Evolutionary conservation across 441 rosid genomes (phyloP).

Genomic region (Mallotus japonicus): DNA sequence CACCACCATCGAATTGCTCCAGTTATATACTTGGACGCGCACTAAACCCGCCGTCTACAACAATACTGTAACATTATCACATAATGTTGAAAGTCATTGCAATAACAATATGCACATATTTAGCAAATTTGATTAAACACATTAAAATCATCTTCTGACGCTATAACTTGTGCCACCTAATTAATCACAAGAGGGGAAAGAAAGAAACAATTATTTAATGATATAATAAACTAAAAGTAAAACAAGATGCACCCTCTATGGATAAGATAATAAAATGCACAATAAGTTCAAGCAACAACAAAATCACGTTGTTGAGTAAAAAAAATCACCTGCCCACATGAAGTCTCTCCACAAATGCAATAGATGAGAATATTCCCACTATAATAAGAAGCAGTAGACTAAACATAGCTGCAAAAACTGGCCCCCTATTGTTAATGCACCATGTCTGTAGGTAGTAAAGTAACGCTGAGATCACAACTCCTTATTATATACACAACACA

Average conservation of each 20-base stretch:
- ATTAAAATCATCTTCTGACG: too few relatives aligned
- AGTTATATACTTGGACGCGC: too few relatives aligned
- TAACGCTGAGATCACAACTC: conserved; percentile 36
- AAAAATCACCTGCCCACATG: conserved; percentile 39
- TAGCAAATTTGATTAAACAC: too few relatives aligned
- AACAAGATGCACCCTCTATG: not conserved
- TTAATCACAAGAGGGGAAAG: not conserved
- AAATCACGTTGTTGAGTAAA: not conserved
- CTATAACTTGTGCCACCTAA: too few relatives aligned
- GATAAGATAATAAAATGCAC: not conserved
- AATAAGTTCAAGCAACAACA: too few relatives aligned
- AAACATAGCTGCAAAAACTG: conserved; percentile 45
- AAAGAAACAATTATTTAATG: not conserved
- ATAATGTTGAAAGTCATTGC: not conserved
- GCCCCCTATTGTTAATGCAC: conserved; percentile 42
- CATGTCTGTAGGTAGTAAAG: conserved; percentile 37
- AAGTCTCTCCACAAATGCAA: conserved; percentile 43
- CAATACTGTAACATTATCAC: too few relatives aligned
- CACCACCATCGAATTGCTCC: too few relatives aligned
- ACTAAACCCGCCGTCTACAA: too few relatives aligned
- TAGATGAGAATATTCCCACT: conserved; percentile 40
- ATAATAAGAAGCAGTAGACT: conserved; percentile 31
- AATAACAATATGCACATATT: not conserved
- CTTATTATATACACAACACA: conserved; percentile 22
- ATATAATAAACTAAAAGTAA: not conserved